These are phyloP conservation scores for Fusarium globosum DNA, from an alignment of 2,329 filamentous ascomycete genomes.

Conservation along the genomic window DNA sequence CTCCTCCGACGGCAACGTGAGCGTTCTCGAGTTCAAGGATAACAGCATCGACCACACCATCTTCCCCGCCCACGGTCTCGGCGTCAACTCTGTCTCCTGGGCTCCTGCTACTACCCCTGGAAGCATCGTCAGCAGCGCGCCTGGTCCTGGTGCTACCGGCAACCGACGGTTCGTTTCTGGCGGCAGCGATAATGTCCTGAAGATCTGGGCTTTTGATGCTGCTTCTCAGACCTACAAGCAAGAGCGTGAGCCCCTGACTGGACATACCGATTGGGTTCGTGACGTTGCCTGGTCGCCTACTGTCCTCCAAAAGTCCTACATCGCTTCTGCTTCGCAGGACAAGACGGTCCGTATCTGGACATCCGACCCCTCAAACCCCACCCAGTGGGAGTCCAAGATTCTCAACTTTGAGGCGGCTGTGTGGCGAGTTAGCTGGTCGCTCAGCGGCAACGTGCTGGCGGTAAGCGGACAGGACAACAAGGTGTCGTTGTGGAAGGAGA, in stretches of 20 bases:
- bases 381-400: conserved; percentile 86
- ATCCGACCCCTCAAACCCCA: conserved; percentile 68
- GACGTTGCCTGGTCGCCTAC: conserved; percentile 98
- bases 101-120: conserved; percentile 87
- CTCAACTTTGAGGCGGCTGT: conserved; percentile 89
- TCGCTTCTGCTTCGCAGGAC: conserved; percentile 94
- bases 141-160: conserved; percentile 67
- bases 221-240: conserved; percentile 70
- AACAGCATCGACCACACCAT: conserved; percentile 90
- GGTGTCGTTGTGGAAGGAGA: conserved; percentile 98
- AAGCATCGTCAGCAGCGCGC: conserved; percentile 80
- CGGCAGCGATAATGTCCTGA: conserved; percentile 91
- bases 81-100: conserved; percentile 97
- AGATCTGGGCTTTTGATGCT: conserved; percentile 87
- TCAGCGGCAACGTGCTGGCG: conserved; percentile 95
- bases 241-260: conserved; percentile 73
- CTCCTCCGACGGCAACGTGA: conserved; percentile 92
- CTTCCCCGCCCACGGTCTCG: conserved; percentile 91
- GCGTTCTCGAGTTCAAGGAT: conserved; percentile 96
- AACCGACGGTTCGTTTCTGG: conserved; percentile 92
- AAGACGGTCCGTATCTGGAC: conserved; percentile 99
- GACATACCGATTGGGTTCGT: conserved; percentile 96
- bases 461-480: conserved; percentile 96
- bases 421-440: conserved; percentile 97
- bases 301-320: conserved; percentile 94